Evolutionary conservation across 352 stramenopile genomes (phyloP).

Genomic region (Phytopythium litorale): DNA sequence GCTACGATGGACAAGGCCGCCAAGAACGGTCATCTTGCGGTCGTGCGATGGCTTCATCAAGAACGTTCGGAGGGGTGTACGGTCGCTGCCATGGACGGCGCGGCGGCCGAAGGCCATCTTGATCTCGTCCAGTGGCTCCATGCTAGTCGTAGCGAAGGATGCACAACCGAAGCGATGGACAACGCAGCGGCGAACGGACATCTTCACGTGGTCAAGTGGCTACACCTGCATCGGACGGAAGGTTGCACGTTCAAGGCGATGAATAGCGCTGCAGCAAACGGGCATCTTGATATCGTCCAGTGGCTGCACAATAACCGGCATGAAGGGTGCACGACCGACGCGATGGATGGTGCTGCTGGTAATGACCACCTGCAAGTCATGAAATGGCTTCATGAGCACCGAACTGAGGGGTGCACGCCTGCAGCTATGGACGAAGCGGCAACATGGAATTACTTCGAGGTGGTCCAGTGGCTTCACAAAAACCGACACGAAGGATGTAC

Average conservation of each 20-base stretch:
- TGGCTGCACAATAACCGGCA: not conserved
- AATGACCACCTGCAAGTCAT: not conserved
- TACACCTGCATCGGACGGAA: not conserved
- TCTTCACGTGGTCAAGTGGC: not conserved
- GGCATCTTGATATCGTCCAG: not conserved
- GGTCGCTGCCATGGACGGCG: not conserved
- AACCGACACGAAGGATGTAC: not conserved
- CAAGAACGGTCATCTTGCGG: not conserved
- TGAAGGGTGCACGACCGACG: not conserved
- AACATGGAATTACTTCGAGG: not conserved
- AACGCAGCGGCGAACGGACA: not conserved
- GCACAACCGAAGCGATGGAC: not conserved
- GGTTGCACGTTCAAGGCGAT: not conserved
- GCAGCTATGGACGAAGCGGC: not conserved
- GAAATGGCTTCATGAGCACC: not conserved
- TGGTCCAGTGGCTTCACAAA: conserved; percentile 12
- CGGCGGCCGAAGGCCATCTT: conserved; percentile 4
- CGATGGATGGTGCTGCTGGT: not conserved
- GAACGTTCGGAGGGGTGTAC: conserved; percentile 6
- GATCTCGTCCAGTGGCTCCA: conserved; percentile 12
- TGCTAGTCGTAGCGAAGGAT: not conserved
- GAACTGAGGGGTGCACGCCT: not conserved
- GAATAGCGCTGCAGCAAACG: not conserved
- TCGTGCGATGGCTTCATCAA: conserved; percentile 9
- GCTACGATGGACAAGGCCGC: conserved; percentile 7